Evolutionary conservation across 345 rosid genomes (phyloP), one percentile per base, ranked within the genome.

Genomic region (Dovyalis caffra): DNA sequence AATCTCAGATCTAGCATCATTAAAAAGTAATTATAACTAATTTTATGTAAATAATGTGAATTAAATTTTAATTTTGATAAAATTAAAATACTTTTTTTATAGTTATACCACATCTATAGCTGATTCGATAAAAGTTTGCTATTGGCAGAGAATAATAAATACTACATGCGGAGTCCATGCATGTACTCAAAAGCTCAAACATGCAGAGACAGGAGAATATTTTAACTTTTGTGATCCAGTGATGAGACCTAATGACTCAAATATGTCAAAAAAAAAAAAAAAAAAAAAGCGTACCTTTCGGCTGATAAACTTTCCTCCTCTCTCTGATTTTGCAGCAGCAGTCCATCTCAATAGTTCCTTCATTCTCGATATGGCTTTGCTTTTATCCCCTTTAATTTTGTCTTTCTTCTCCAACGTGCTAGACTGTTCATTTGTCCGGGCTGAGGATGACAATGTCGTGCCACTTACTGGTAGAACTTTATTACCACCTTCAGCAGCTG

Each of bases 261-360:
- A 21, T 64, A 35, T 65, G 37, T 32, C 1, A 33, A 33, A 11
- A 70, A n/a, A 20, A n/a, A n/a, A n/a, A n/a, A n/a, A n/a, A n/a
- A n/a, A n/a, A n/a, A n/a, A n/a, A n/a, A n/a, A n/a, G n/a, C 33
- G 12, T 67, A 90, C 97, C 94, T 91, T 95, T 72, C 91, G 77
- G 45, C 85, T 79, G 20, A 92, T 77, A 76, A 84, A 88, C 47
- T 91, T 91, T 45, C 69, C 86, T 35, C 85, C 92, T 79, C 87
- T 95, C 9, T 89, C 86, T 5, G 93, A 81, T 89, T 89, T 90
- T 9, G 94, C 79, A 64, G 92, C 86, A 0, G 92, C 91, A 49
- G 93, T 95, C 97, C 99, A 89, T 83, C 85, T 87, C 64, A 91
- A 51, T 25, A 92, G 86, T 79, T 90, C 95, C 81, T 91, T 92